Evolutionary conservation across 2,329 filamentous ascomycete species (phyloP).

Genomic region (Epichloe coenophiala): DNA sequence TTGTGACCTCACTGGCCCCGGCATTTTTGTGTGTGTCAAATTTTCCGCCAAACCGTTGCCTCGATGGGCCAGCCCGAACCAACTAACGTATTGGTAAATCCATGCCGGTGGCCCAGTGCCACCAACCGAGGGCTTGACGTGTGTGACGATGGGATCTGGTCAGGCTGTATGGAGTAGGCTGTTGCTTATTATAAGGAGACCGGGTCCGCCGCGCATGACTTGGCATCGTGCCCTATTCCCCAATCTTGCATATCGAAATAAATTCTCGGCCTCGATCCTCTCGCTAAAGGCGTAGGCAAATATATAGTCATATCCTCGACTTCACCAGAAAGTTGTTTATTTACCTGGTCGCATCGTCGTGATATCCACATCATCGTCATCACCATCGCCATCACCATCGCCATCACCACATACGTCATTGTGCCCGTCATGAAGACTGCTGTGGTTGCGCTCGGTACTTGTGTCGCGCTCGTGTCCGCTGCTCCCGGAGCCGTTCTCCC

Average conservation of each 20-base stretch:
- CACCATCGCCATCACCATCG: not conserved
- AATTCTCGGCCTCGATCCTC: not conserved
- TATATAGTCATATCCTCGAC: not conserved
- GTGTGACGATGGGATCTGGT: conserved; percentile 1
- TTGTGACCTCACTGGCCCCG: not conserved
- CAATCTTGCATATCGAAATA: not conserved
- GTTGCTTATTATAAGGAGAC: conserved; percentile 2
- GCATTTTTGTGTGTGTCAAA: no score
- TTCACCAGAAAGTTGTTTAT: not conserved
- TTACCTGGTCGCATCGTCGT: not conserved
- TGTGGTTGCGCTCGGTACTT: conserved; percentile 16
- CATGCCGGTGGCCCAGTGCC: not conserved
- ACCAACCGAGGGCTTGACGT: not conserved
- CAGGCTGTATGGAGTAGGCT: not conserved
- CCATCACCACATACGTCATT: not conserved
- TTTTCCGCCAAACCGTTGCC: no score
- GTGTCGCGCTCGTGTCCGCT: conserved; percentile 24
- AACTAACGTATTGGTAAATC: not conserved
- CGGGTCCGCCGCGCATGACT: not conserved
- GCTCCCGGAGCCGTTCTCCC: conserved; percentile 24
- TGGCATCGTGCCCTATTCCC: not conserved
- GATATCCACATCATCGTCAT: not conserved
- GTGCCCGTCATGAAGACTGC: conserved; percentile 21
- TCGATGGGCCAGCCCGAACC: no score
- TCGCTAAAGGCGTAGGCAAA: not conserved